Conservation (phyloP, 805 yeast genomes). For the Starmerella scarabaei region DNA sequence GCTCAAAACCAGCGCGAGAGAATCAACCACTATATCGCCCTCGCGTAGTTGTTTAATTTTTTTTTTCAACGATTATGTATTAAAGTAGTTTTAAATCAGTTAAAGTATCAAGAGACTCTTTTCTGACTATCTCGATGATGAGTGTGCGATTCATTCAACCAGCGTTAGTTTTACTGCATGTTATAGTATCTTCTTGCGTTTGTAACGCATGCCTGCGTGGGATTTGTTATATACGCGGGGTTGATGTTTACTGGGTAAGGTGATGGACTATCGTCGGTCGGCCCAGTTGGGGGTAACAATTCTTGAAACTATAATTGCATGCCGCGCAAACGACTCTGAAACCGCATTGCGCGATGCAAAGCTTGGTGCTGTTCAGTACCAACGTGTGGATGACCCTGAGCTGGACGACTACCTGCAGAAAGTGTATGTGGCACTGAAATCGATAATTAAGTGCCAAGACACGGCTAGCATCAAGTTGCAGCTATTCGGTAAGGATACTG, state of each 20-base stretch:
- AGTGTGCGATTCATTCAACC: no score
- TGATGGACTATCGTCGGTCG: background rate
- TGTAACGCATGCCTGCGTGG: no score
- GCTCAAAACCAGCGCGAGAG: conserved; percentile 96
- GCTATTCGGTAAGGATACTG: background rate
- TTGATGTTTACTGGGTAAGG: no score
- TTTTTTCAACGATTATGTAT: background rate
- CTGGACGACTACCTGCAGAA: background rate
- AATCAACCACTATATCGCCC: conserved; percentile 79
- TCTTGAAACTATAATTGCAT: conserved; percentile 1
- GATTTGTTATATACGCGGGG: no score
- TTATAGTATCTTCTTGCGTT: no score
- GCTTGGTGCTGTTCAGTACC: background rate
- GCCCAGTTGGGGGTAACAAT: background rate
- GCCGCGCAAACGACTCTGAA: background rate
- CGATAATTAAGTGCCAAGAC: conserved; percentile 1
- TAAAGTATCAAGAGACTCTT: no score
- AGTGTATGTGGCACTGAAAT: background rate
- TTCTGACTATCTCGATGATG: no score
- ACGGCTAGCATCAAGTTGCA: background rate
- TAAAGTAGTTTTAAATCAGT: background rate
- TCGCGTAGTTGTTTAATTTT: conserved; percentile 36
- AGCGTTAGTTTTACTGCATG: background rate
- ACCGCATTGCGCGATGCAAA: background rate
- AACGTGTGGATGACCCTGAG: conserved; percentile 1